Percentiles rank a stretch among this genome's conserved stretches.
phyloP scores from a whole-genome alignment of 2,329 filamentous ascomycete species.

The Fusarium sp. region DNA sequence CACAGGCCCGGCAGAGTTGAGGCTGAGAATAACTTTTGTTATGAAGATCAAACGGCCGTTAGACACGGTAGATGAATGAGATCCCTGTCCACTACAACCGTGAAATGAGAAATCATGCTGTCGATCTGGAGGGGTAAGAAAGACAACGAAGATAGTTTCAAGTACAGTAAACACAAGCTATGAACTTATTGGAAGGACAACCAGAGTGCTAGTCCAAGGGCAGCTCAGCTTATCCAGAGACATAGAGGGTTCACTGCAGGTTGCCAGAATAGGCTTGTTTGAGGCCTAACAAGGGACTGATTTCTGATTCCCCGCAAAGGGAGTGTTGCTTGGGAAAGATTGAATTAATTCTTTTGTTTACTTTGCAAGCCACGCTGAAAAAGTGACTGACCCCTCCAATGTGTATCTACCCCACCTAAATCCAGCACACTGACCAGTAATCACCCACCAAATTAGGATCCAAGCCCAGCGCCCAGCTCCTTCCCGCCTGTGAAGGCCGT shows the following conservation, averaged over 20 bases:
- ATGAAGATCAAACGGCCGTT: slow-evolving; percentile 16
- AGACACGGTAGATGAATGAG: slow-evolving; percentile 3
- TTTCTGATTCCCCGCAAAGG: neutral
- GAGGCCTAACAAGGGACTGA: neutral
- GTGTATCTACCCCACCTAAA: slow-evolving; percentile 13
- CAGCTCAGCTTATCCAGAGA: slow-evolving; percentile 19
- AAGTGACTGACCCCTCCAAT: neutral
- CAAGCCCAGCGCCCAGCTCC: slow-evolving; percentile 3
- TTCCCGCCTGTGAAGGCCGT: slow-evolving; percentile 21
- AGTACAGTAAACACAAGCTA: slow-evolving; percentile 9
- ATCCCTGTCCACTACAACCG: slow-evolving; percentile 13
- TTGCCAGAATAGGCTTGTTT: neutral
- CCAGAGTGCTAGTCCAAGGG: neutral
- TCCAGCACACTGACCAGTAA: neutral
- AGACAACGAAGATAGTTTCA: neutral
- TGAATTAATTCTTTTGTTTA: slow-evolving; percentile 42
- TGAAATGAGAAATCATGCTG: slow-evolving; percentile 21
- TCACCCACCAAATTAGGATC: slow-evolving; percentile 1
- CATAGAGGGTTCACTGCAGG: slow-evolving; percentile 15
- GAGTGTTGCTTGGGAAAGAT: slow-evolving; percentile 21
- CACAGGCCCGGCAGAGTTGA: slow-evolving; percentile 14
- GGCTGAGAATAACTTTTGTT: slow-evolving; percentile 14
- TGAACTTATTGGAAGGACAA: neutral
- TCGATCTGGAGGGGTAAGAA: slow-evolving; percentile 33
- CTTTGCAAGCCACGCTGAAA: slow-evolving; percentile 19